phyloP scores from a whole-genome alignment of 768 basidiomycete genomes.

The Lactarius indigo region DNA sequence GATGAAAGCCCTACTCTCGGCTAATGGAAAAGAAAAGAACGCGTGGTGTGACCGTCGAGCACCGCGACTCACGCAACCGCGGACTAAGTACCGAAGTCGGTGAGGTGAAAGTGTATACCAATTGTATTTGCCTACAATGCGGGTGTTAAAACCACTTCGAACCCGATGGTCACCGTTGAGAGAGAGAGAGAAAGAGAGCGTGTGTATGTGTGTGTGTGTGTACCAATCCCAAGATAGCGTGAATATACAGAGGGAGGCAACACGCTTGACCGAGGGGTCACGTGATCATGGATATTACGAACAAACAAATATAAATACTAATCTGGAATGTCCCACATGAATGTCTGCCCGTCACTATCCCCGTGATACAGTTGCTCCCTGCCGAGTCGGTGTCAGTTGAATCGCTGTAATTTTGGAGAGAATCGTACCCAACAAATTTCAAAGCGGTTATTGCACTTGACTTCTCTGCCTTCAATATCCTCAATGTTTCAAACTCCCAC shows the following conservation, averaged over 20 bases:
- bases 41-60: neutral
- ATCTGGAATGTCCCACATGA: slow-evolving; percentile 55
- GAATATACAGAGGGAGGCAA: neutral
- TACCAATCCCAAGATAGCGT: neutral
- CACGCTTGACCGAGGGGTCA: neutral
- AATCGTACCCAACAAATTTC: slow-evolving; percentile 67
- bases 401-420: neutral
- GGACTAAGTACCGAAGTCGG: neutral
- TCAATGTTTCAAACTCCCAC: slow-evolving; percentile 72
- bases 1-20: neutral
- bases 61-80: neutral
- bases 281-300: neutral
- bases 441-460: slow-evolving; percentile 59
- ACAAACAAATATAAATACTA: neutral
- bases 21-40: neutral
- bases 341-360: slow-evolving; percentile 60
- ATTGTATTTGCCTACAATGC: neutral
- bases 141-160: neutral
- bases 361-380: slow-evolving; percentile 63
- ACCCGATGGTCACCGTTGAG: neutral
- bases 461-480: slow-evolving; percentile 59
- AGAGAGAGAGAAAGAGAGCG: neutral
- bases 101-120: neutral
- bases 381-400: slow-evolving; percentile 3
- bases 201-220: neutral